Percentiles rank a stretch among this genome's conserved stretches.
phyloP scores from a whole-genome alignment of 2,329 filamentous ascomycete species.

The Neoscytalidium dimidiatum region DNA sequence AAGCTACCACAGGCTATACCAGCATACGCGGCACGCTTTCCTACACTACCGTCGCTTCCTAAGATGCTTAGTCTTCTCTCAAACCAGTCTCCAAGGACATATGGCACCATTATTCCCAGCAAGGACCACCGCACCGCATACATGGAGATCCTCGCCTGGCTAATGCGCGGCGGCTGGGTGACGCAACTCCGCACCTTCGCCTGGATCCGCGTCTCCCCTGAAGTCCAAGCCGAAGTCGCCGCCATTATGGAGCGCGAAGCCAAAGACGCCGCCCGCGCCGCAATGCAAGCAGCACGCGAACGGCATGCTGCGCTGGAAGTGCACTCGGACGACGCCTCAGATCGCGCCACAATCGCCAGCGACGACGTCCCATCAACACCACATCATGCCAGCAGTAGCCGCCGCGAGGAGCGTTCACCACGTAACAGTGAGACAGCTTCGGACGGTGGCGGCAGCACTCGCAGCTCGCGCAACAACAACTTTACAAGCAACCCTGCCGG shows the following conservation, averaged over 20 bases:
- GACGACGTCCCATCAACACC: conserved; percentile 31
- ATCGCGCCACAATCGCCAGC: conserved; percentile 19
- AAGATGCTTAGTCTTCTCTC: conserved; percentile 87
- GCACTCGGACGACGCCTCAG: conserved; percentile 16
- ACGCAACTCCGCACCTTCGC: conserved; percentile 90
- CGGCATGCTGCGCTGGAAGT: conserved; percentile 13
- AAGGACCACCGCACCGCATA: conserved; percentile 86
- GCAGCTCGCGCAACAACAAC: conserved; percentile 33
- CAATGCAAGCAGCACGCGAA: conserved; percentile 22
- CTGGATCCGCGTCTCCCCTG: conserved; percentile 80
- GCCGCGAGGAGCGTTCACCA: conserved; percentile 6
- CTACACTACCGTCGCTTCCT: conserved; percentile 77
- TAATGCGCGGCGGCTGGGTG: conserved; percentile 90
- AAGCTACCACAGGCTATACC: conserved; percentile 69
- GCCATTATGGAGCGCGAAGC: conserved; percentile 61
- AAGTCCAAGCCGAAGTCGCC: conserved; percentile 80
- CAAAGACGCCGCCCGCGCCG: conserved; percentile 31
- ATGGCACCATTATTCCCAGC: conserved; percentile 80
- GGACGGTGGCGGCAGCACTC: conserved; percentile 38
- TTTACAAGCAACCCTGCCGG: conserved; percentile 20
- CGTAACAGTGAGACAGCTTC: conserved; percentile 16
- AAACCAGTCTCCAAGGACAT: conserved; percentile 71
- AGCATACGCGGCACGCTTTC: conserved; percentile 77
- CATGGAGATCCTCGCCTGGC: conserved; percentile 88
- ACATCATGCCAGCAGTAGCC: conserved; percentile 27